These are phyloP conservation scores for Hymenoscyphus linearis DNA, from an alignment of 2,329 filamentous ascomycete genomes.

Conservation along the genomic window DNA sequence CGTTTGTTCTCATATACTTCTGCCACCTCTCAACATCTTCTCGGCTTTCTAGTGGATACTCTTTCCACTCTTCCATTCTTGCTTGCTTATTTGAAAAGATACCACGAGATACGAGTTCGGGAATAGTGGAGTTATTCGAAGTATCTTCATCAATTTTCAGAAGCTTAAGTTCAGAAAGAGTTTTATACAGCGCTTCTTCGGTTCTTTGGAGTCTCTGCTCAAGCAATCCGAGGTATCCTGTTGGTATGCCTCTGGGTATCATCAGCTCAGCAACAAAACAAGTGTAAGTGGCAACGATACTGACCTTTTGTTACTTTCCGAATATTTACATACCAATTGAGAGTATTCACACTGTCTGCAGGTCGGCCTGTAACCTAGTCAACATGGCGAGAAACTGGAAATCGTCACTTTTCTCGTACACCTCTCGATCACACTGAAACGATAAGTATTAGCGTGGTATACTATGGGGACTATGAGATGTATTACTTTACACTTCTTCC, in stretches of 20 bases:
- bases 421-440: not conserved
- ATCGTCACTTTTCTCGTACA: not conserved
- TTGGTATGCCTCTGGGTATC: slow-evolving; percentile 17
- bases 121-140: not conserved
- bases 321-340: not conserved
- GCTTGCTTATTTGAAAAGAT: not conserved
- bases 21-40: not conserved
- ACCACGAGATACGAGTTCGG: not conserved
- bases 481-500: slow-evolving; percentile 1
- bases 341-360: not conserved
- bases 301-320: not conserved
- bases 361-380: not conserved
- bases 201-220: slow-evolving; percentile 34
- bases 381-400: not conserved
- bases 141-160: not conserved
- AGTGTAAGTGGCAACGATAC: not conserved
- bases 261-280: not conserved
- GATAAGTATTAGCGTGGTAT: not conserved
- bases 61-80: not conserved
- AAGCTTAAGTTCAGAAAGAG: slow-evolving; percentile 5
- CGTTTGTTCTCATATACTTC: not conserved
- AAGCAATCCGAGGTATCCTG: slow-evolving; percentile 36
- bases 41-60: not conserved
- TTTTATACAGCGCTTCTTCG: slow-evolving; percentile 25
- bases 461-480: slow-evolving; percentile 3